Evolutionary conservation across 2,329 filamentous ascomycete genomes (phyloP), one percentile per base, ranked within the genome.

Genomic region (Neocatenulostroma microsporum): DNA sequence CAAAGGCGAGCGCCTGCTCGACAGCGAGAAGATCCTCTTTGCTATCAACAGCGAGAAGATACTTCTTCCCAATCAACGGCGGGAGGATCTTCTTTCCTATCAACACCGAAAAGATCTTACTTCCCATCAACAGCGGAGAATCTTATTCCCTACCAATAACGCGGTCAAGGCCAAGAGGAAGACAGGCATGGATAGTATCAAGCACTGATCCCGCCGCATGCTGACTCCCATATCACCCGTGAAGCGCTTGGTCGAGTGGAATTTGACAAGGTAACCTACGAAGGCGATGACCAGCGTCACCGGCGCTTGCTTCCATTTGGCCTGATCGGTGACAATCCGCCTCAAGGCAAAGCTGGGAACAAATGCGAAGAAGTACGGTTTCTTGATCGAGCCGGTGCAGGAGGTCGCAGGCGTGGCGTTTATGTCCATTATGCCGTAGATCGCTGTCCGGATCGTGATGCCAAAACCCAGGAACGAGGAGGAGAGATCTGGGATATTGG

Each of bases 261-360:
- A 84, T 60, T 82, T 89, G 50, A 85, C 80, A 6, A 78, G 67
- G 54, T 83, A 91, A 7, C 84, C 85, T 0, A 76, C 73, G 21
- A 86, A 64, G 0, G 84, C 76, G 50, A 93, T 87, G 40, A 75
- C 29, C 3, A 83, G 63, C 83, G 89, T 89, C 34, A 83, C 70
- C 0, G 84, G 83, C 21, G 78, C 74, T 55, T 89, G 84, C 50
- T 76, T 80, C 74, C 75, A 84, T 60, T 86, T 85, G 41, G 82
- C 82, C 48, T 89, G 83, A 60, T 88, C 88, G 57, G 89, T 80
- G 51, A 88, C 70, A 42, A 82, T 80, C 25, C 89, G 70, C 50
- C 80, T 84, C 19, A 85, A 54, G 7, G 84, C 77, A 57, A 88
- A 93, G 5, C 73, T 58, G 0, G 82, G 74, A 0, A 89, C 85